Evolutionary conservation across 495 filamentous ascomycete species (phyloP).

Genomic region (Neurospora sp.): DNA sequence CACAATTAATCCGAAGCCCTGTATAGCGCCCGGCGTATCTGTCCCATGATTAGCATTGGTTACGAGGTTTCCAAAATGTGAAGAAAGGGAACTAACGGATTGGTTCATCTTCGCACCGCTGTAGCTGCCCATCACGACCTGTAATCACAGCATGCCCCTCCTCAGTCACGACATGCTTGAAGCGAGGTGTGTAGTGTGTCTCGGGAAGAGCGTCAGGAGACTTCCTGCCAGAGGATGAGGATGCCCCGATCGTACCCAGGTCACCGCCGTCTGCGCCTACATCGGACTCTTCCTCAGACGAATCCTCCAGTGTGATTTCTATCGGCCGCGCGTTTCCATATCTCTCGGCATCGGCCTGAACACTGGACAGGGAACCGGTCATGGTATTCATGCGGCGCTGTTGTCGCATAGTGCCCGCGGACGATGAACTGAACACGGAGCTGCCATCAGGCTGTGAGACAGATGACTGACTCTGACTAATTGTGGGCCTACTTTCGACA

Average conservation of each 20-base stretch:
- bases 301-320: constrained; percentile 23
- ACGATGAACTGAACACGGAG: background rate
- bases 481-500: background rate
- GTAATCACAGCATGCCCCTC: constrained; percentile 81
- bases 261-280: constrained; percentile 1
- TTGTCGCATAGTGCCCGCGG: background rate
- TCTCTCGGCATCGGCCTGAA: constrained; percentile 21
- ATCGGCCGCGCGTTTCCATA: constrained; percentile 10
- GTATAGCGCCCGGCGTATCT: constrained; percentile 78
- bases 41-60: background rate
- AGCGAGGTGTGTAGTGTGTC: constrained; percentile 52
- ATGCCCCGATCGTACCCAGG: background rate
- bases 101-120: constrained; percentile 85
- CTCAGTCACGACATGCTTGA: constrained; percentile 69
- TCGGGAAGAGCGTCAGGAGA: constrained; percentile 26
- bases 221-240: constrained; percentile 8
- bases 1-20: constrained; percentile 72
- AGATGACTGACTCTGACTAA: background rate
- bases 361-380: constrained; percentile 18
- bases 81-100: constrained; percentile 38
- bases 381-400: constrained; percentile 14
- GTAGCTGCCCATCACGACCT: constrained; percentile 59
- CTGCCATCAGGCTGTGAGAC: background rate
- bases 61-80: background rate
- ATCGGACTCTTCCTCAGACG: constrained; percentile 20